These are phyloP conservation scores for Fusarium illudens DNA, from an alignment of 2,329 filamentous ascomycete genomes.

Conservation along the genomic window DNA sequence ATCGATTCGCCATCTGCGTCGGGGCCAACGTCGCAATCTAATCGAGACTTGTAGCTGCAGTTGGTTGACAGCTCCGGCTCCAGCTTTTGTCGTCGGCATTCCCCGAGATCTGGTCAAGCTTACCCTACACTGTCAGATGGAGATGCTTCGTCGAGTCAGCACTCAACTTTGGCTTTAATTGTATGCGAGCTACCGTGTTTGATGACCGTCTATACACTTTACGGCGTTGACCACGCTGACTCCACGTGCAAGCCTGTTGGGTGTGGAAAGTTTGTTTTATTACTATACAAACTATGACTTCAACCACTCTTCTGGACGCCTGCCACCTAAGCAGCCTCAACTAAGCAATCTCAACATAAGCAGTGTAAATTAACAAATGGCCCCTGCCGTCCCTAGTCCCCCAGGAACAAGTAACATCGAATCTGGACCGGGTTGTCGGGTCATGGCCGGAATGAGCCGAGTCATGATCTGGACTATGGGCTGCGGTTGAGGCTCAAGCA, in stretches of 20 bases:
- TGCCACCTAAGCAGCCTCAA: not conserved
- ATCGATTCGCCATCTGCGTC: not conserved
- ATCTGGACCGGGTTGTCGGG: not conserved
- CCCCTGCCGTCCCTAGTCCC: not conserved
- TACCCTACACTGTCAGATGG: not conserved
- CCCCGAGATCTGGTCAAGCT: not conserved
- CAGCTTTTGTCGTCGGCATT: not conserved
- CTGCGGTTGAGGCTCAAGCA: not conserved
- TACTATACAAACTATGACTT: not conserved
- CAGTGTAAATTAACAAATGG: not conserved
- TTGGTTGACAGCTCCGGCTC: not conserved
- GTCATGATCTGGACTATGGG: slow-evolving; percentile 8
- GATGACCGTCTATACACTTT: not conserved
- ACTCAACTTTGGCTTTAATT: not conserved
- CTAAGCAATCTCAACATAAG: not conserved
- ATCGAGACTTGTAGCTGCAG: not conserved
- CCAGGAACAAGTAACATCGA: not conserved
- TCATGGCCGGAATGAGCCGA: slow-evolving; percentile 6
- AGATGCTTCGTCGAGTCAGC: not conserved
- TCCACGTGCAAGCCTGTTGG: not conserved
- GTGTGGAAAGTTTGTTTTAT: not conserved
- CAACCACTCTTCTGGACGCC: not conserved
- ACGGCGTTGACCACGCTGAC: not conserved
- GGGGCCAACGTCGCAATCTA: not conserved
- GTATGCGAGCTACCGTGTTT: not conserved